Conservation (phyloP, 331 rosid species). For the Spiraea crenata region DNA sequence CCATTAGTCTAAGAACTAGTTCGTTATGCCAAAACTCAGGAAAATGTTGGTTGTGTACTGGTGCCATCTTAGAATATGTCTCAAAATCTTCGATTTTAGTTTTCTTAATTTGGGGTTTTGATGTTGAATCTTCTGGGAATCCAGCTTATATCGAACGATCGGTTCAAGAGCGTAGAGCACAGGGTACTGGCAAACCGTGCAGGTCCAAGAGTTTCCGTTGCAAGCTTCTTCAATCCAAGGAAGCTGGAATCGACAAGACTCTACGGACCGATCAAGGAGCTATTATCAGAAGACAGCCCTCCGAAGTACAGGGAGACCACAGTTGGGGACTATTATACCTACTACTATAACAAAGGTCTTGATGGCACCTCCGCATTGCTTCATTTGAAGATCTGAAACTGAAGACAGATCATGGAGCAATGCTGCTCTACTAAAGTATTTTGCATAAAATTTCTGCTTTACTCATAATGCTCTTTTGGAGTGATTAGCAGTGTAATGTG, state of each 20-base stretch:
- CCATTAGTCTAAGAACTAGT: too few relatives aligned
- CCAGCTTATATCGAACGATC: slow-evolving; percentile 40
- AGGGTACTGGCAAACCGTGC: slow-evolving; percentile 40
- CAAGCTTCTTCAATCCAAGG: slow-evolving; percentile 35
- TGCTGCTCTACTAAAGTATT: too few relatives aligned
- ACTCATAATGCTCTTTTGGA: too few relatives aligned
- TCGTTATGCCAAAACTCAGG: too few relatives aligned
- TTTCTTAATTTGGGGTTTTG: not conserved
- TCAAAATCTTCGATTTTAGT: too few relatives aligned
- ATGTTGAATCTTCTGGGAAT: too few relatives aligned
- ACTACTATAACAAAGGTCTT: slow-evolving; percentile 6
- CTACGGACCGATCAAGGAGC: slow-evolving; percentile 56
- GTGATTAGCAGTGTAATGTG: too few relatives aligned
- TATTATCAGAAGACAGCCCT: slow-evolving; percentile 48
- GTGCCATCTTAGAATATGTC: too few relatives aligned
- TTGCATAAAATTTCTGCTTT: too few relatives aligned
- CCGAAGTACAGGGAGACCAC: slow-evolving; percentile 46
- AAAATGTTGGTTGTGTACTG: too few relatives aligned
- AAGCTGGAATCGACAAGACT: slow-evolving; percentile 18
- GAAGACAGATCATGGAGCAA: not conserved
- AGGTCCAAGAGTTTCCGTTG: slow-evolving; percentile 50
- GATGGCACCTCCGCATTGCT: slow-evolving; percentile 29
- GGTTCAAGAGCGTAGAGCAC: slow-evolving; percentile 43
- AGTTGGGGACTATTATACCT: slow-evolving; percentile 11
- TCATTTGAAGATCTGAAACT: slow-evolving; percentile 23